Evolutionary conservation across 177 flowering plant species (phyloP).

Genomic region (Vitis hybrid): DNA sequence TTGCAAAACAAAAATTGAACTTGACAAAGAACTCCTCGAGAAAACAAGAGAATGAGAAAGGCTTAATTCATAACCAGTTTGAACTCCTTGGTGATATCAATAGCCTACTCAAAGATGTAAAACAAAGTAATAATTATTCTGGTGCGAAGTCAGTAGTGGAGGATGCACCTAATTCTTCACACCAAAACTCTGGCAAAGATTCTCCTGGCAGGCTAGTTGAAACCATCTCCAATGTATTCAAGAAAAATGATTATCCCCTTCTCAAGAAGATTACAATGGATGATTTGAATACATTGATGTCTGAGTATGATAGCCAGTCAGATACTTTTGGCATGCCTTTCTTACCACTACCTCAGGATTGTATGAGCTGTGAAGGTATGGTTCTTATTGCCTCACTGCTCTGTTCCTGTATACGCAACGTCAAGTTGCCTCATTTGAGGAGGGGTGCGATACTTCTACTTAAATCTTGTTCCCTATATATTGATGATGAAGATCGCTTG

Average conservation of each 20-base stretch:
- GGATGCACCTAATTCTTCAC: slow-evolving; percentile 24
- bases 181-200: slow-evolving; percentile 24
- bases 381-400: slow-evolving; percentile 89
- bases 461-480: slow-evolving; percentile 68
- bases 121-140: slow-evolving; percentile 37
- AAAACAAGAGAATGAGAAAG: slow-evolving; percentile 44
- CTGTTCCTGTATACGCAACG: slow-evolving; percentile 94
- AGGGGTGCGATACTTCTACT: slow-evolving; percentile 78
- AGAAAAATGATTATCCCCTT: slow-evolving; percentile 49
- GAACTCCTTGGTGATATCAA: slow-evolving; percentile 66
- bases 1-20: slow-evolving; percentile 29
- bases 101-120: slow-evolving; percentile 55
- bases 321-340: slow-evolving; percentile 75
- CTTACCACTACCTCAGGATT: slow-evolving; percentile 53
- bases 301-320: slow-evolving; percentile 63
- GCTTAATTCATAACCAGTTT: slow-evolving; percentile 33
- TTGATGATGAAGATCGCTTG: slow-evolving; percentile 93
- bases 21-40: slow-evolving; percentile 23
- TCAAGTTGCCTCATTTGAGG: slow-evolving; percentile 86
- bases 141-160: slow-evolving; percentile 19
- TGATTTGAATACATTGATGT: slow-evolving; percentile 62
- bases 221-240: slow-evolving; percentile 46
- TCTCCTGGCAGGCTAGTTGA: slow-evolving; percentile 50
- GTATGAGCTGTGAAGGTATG: slow-evolving; percentile 89
- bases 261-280: slow-evolving; percentile 54